These are phyloP conservation scores for Annulohypoxylon truncatum DNA, from an alignment of 2,329 filamentous ascomycete species.

Conservation along the genomic window DNA sequence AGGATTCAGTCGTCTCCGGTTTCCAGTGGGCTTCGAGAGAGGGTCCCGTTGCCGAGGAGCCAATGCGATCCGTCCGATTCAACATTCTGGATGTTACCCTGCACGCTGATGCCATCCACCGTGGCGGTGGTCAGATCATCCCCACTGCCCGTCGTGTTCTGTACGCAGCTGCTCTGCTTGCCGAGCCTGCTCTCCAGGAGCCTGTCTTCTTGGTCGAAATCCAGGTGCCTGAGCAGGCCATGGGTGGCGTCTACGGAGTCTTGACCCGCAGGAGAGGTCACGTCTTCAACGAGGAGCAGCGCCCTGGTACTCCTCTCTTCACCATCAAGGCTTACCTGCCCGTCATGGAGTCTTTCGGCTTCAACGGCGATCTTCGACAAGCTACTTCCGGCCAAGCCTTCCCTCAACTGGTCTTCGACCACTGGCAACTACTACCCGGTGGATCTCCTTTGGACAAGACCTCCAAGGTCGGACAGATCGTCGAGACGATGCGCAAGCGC, in stretches of 20 bases:
- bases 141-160: slow-evolving; percentile 97
- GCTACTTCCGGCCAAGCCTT: slow-evolving; percentile 97
- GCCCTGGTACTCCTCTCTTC: slow-evolving; percentile 98
- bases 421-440: slow-evolving; percentile 97
- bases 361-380: slow-evolving; percentile 96
- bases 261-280: slow-evolving; percentile 98
- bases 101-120: slow-evolving; percentile 99
- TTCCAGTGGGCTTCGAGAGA: slow-evolving; percentile 99
- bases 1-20: slow-evolving; percentile 99
- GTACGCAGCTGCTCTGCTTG: slow-evolving; percentile 91
- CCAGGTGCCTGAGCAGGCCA: slow-evolving; percentile 96
- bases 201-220: slow-evolving; percentile 99
- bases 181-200: slow-evolving; percentile 91
- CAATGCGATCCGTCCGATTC: slow-evolving; percentile 96
- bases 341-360: slow-evolving; percentile 98
- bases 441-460: slow-evolving; percentile 88
- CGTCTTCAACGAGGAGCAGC: slow-evolving; percentile 98
- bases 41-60: slow-evolving; percentile 97
- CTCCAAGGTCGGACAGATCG: slow-evolving; percentile 84
- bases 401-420: slow-evolving; percentile 98
- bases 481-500: slow-evolving; percentile 94
- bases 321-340: slow-evolving; percentile 98
- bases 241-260: slow-evolving; percentile 99
- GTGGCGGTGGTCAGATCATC: slow-evolving; percentile 99
- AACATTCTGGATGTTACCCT: slow-evolving; percentile 99